Conservation (phyloP, 2,329 filamentous ascomycete genomes). For the Stagonosporopsis cucurbitacearum region DNA sequence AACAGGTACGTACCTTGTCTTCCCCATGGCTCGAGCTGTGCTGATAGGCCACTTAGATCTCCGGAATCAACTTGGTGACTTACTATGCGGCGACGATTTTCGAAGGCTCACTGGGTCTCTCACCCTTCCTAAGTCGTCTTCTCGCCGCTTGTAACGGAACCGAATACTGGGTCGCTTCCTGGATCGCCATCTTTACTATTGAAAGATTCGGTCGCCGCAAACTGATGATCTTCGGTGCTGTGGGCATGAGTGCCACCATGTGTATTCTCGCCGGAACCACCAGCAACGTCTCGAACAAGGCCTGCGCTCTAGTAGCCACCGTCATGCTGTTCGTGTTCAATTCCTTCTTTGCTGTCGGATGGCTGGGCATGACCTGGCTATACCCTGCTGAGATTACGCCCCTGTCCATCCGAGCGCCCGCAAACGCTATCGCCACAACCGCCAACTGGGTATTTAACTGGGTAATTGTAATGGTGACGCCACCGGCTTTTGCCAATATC, state of each 20-base stretch:
- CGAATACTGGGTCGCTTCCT: conserved; percentile 51
- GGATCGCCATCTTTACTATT: conserved; percentile 53
- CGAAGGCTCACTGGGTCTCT: conserved; percentile 50
- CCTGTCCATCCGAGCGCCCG: conserved; percentile 83
- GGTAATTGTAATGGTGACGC: conserved; percentile 71
- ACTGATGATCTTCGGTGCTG: conserved; percentile 49
- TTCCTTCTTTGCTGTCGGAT: conserved; percentile 88
- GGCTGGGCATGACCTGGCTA: conserved; percentile 71
- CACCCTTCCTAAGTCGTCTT: conserved; percentile 43
- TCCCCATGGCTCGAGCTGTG: conserved; percentile 34
- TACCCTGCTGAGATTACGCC: conserved; percentile 81
- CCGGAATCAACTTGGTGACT: conserved; percentile 49
- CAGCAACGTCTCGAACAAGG: conserved; percentile 31
- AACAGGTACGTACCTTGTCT: conserved; percentile 41
- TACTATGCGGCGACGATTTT: conserved; percentile 55
- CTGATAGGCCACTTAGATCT: conserved; percentile 53
- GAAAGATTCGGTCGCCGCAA: conserved; percentile 47
- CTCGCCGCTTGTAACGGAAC: conserved; percentile 52
- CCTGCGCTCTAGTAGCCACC: conserved; percentile 56
- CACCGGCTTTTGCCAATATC: conserved; percentile 64
- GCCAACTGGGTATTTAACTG: conserved; percentile 62
- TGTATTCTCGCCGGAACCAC: conserved; percentile 44
- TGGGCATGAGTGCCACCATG: conserved; percentile 46
- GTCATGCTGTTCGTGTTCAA: conserved; percentile 94
- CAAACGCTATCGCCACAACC: conserved; percentile 85